Evolutionary conservation across 2,329 filamentous ascomycete species (phyloP), one percentile per base, ranked within the genome.

Genomic region (Phyllachora maydis): DNA sequence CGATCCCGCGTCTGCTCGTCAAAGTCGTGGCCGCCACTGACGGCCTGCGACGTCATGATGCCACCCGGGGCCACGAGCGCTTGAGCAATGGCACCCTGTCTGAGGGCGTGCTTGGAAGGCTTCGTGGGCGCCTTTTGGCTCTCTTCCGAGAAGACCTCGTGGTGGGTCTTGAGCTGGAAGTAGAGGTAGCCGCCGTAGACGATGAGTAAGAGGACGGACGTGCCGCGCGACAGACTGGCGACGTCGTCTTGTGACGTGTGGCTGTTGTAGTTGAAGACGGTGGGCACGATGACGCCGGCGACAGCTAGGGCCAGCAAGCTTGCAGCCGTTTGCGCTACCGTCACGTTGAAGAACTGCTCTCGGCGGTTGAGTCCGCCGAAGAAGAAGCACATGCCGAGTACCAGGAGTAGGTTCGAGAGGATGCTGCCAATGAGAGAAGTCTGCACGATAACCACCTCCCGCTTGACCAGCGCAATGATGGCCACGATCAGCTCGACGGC

Each of bases 301-400:
- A 90, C 76, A 9, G 76, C 72, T 11, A 91, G 56, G 8, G 78
- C 72, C 11, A 91, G 62, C 24, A 91, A 51, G 38, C 74, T 81
- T 9, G 82, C 71, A 4, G 82, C 78, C 0, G 83, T 92, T 45
- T 92, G 82, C 0, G 83, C 83, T 5, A 93, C 82, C 0, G 78
- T 85, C 16, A 76, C 68, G 53, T 93, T 92, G 62, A 93, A 95
- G 45, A 67, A 72, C 44, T 93, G 85, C 42, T 90, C 76, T 14
- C 64, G 41, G 14, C 83, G 67, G 28, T 75, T 71, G 35, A 90
- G 45, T 4, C 81, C 81, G 23, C 79, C 82, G 30, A 78, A 73
- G 53, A 91, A 88, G 57, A 90, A 93, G 43, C 73, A 88, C 68
- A 83, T 90, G 26, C 81, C 83, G 56, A 92, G 55, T 24, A 92